phyloP scores from a whole-genome alignment of 2,329 filamentous ascomycete genomes.

The Coleophoma eucalyptorum region DNA sequence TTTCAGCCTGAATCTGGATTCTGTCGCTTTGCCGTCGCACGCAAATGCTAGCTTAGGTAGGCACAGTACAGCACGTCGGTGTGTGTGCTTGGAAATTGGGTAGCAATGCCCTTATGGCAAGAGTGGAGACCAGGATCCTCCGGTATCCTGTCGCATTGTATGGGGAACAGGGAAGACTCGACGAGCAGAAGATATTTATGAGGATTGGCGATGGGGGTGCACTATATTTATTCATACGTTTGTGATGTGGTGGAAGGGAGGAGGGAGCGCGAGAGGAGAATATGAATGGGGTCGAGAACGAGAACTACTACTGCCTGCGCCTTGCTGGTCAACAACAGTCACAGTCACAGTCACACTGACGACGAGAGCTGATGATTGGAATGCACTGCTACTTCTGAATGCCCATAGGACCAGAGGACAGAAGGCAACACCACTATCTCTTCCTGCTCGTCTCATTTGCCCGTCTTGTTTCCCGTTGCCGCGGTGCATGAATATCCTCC shows the following conservation, averaged over 20 bases:
- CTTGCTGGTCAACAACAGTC: not conserved
- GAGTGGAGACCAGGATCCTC: constrained; percentile 1
- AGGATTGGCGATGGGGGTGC: not conserved
- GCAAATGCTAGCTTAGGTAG: not conserved
- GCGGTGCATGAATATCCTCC: not conserved
- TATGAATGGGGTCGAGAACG: not conserved
- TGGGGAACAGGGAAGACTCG: not conserved
- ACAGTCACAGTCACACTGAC: not conserved
- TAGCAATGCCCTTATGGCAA: not conserved
- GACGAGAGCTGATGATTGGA: not conserved
- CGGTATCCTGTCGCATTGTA: not conserved
- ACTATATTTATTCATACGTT: too few relatives aligned
- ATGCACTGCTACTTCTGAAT: not conserved
- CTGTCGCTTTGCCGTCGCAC: not conserved
- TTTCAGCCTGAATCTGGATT: constrained; percentile 1
- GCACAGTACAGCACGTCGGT: not conserved
- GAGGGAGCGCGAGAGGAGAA: not conserved
- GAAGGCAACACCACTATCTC: not conserved
- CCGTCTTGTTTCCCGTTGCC: not conserved
- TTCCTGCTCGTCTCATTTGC: not conserved
- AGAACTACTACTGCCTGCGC: not conserved
- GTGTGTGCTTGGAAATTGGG: not conserved
- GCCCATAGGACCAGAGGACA: not conserved
- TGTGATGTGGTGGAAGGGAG: not conserved
- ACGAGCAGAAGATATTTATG: not conserved